phyloP scores from a whole-genome alignment of 169 alveolate species.

The Eimeria zaria region DNA sequence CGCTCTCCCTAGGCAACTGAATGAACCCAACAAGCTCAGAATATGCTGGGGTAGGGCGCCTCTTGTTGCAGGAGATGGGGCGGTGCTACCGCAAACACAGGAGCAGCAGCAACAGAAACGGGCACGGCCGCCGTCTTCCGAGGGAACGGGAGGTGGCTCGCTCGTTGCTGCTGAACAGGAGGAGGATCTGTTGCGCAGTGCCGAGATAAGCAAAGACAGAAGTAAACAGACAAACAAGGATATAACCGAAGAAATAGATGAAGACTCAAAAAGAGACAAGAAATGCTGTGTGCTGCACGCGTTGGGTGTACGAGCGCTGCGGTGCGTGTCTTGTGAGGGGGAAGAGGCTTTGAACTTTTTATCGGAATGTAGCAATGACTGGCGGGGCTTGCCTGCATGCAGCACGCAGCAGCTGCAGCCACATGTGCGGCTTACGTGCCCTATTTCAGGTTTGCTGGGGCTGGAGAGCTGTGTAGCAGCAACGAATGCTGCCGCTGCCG shows the following conservation, averaged over 20 bases:
- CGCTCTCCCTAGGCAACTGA: slow-evolving; percentile 4
- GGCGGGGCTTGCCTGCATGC: slow-evolving; percentile 32
- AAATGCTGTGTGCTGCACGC: slow-evolving; percentile 61
- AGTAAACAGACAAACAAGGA: neutral
- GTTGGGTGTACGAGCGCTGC: slow-evolving; percentile 17
- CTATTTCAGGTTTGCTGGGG: slow-evolving; percentile 28
- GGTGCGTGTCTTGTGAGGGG: slow-evolving; percentile 60
- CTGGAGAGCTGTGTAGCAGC: slow-evolving; percentile 65
- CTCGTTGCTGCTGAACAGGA: neutral
- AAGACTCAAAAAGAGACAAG: neutral
- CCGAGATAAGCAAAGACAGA: neutral
- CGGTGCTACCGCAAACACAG: slow-evolving; percentile 25
- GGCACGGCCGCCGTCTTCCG: neutral
- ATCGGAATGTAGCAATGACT: slow-evolving; percentile 28
- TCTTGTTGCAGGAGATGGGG: slow-evolving; percentile 22
- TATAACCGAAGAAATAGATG: neutral
- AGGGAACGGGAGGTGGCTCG: neutral
- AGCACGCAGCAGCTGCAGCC: slow-evolving; percentile 44
- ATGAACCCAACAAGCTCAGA: neutral
- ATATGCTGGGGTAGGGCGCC: slow-evolving; percentile 72
- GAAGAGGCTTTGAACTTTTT: slow-evolving; percentile 13
- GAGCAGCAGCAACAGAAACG: slow-evolving; percentile 73
- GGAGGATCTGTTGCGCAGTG: neutral
- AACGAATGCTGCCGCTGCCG: slow-evolving; percentile 74
- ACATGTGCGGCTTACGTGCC: slow-evolving; percentile 45